Conservation (phyloP, 1,284 basidiomycete species). For the Malassezia brasiliensis region DNA sequence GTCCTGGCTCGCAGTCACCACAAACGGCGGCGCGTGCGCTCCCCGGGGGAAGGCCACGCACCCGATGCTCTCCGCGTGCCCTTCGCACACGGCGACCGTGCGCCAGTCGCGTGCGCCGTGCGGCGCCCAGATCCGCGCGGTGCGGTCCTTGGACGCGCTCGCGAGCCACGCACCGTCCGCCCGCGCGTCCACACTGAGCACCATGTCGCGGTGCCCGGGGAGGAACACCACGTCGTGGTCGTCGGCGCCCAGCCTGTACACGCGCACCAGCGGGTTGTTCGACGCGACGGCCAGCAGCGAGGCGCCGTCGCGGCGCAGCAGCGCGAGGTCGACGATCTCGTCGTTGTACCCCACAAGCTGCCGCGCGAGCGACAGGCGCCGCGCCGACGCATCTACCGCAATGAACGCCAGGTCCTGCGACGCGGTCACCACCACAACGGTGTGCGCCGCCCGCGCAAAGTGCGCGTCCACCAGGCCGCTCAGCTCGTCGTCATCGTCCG, state of each 20-base stretch:
- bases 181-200: conserved; percentile 69
- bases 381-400: conserved; percentile 50
- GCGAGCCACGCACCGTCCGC: conserved; percentile 64
- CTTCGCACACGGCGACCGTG: conserved; percentile 79
- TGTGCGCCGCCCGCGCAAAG: conserved; percentile 2
- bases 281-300: conserved; percentile 83
- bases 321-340: conserved; percentile 77
- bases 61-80: conserved; percentile 87
- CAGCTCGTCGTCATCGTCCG: conserved; percentile 29
- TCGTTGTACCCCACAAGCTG: conserved; percentile 96
- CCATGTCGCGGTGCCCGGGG: conserved; percentile 68
- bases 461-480: conserved; percentile 36
- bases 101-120: conserved; percentile 55
- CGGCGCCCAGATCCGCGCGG: conserved; percentile 67
- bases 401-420: conserved; percentile 90
- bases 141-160: conserved; percentile 84
- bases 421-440: conserved; percentile 69
- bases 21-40: conserved; percentile 27
- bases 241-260: conserved; percentile 58
- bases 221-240: conserved; percentile 31
- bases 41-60: conserved; percentile 61
- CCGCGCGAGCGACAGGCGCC: conserved; percentile 50
- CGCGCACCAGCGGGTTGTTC: conserved; percentile 80
- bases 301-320: conserved; percentile 17
- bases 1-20: conserved; percentile 89